Conservation (phyloP, 306 rosid species). For the Cucurbita ficifolia region DNA sequence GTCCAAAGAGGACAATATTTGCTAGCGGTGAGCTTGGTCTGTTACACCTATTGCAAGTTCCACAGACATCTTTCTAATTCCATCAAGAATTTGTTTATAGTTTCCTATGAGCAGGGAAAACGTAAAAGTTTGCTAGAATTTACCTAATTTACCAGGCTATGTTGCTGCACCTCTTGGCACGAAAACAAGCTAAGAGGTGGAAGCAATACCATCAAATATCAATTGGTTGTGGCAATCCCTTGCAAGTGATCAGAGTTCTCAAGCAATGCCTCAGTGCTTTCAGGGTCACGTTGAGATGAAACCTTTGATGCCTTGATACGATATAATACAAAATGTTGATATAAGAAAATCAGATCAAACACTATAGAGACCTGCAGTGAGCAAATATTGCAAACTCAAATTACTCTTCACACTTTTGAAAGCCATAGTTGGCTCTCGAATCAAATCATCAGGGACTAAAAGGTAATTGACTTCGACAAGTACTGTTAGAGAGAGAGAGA, state of each 20-base stretch:
- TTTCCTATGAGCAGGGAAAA: background rate
- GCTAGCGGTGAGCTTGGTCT: no score
- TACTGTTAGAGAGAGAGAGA: no score
- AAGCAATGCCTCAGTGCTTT: conserved; percentile 24
- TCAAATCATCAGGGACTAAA: background rate
- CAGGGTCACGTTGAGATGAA: conserved; percentile 12
- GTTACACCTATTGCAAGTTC: conserved; percentile 23
- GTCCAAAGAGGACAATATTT: no score
- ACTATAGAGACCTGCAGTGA: conserved; percentile 45
- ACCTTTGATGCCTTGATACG: conserved; percentile 13
- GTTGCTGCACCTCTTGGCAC: background rate
- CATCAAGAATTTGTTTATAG: background rate
- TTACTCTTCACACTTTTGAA: background rate
- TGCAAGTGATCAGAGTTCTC: conserved; percentile 13
- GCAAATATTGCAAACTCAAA: background rate
- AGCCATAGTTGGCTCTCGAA: background rate
- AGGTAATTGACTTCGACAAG: background rate
- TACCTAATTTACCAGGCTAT: background rate
- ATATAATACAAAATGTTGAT: conserved; percentile 52
- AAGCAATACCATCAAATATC: background rate
- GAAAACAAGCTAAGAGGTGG: background rate
- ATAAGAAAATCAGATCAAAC: conserved; percentile 55
- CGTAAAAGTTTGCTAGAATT: no score
- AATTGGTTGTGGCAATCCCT: background rate
- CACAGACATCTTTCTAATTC: background rate